A percentile compares a stretch with the other conserved stretches of the same genome.
These are phyloP conservation scores for Diplodia seriata DNA, from an alignment of 2,329 filamentous ascomycete species.

Conservation along the genomic window DNA sequence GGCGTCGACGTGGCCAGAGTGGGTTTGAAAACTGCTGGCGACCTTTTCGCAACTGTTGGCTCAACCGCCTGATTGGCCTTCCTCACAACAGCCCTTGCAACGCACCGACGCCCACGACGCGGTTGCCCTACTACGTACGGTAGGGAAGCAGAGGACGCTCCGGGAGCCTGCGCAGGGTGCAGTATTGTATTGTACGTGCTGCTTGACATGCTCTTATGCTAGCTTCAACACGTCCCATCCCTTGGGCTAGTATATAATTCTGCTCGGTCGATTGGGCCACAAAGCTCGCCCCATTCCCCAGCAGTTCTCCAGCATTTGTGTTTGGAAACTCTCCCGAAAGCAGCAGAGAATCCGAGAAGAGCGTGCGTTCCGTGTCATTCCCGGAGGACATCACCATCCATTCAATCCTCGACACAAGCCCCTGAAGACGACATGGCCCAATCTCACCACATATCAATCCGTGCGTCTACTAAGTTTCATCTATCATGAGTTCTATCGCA, in stretches of 20 bases:
- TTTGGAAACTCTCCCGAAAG: neutral
- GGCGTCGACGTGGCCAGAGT: constrained; percentile 18
- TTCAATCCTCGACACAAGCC: neutral
- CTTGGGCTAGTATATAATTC: too few relatives aligned
- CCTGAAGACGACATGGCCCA: neutral
- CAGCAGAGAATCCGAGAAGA: neutral
- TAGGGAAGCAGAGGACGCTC: neutral
- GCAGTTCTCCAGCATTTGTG: too few relatives aligned
- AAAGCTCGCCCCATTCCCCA: neutral
- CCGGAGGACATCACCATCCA: neutral
- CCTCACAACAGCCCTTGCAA: too few relatives aligned
- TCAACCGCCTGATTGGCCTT: neutral
- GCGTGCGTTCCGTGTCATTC: neutral
- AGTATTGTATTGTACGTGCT: too few relatives aligned
- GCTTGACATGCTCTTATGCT: too few relatives aligned
- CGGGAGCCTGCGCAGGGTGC: too few relatives aligned
- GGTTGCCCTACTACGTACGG: neutral
- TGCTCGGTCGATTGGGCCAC: too few relatives aligned
- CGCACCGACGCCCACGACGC: constrained; percentile 13
- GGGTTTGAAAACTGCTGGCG: constrained; percentile 4
- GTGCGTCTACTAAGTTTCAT: neutral
- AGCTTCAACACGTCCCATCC: too few relatives aligned
- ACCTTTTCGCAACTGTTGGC: neutral
- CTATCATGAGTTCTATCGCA: neutral
- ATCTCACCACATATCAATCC: neutral